Percentiles rank a stretch among this genome's conserved stretches.
phyloP scores from a whole-genome alignment of 208 protist genomes.

The Acanthamoeba royreba region DNA sequence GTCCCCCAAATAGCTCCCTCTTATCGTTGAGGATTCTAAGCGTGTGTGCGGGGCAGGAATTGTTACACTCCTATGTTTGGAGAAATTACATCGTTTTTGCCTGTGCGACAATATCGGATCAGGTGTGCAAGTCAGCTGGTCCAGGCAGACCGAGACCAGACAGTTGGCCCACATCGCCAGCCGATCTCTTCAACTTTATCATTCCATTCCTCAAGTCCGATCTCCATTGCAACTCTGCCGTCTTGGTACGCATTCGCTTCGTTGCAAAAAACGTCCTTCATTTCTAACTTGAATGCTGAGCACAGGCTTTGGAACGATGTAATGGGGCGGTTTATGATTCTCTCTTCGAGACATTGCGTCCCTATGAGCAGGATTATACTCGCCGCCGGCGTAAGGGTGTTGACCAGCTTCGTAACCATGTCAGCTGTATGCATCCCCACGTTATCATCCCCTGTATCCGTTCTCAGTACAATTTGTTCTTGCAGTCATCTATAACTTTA shows the following conservation, averaged over 20 bases:
- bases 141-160: background rate
- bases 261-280: background rate
- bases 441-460: background rate
- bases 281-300: background rate
- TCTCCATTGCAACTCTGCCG: background rate
- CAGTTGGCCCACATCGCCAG: background rate
- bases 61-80: background rate
- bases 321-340: background rate
- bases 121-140: background rate
- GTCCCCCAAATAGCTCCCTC: no score
- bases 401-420: background rate
- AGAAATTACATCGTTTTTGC: slow-evolving; percentile 1
- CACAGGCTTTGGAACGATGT: background rate
- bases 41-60: background rate
- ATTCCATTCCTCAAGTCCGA: slow-evolving; percentile 12
- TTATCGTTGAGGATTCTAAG: no score
- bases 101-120: background rate
- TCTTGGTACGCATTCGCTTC: background rate
- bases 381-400: background rate
- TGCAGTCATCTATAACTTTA: background rate
- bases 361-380: slow-evolving; percentile 30
- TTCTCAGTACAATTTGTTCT: background rate
- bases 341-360: background rate
- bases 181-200: slow-evolving; percentile 23
- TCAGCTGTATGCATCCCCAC: background rate